phyloP scores from a whole-genome alignment of 2,329 filamentous ascomycete genomes.

The Pestalotiopsis sp. region DNA sequence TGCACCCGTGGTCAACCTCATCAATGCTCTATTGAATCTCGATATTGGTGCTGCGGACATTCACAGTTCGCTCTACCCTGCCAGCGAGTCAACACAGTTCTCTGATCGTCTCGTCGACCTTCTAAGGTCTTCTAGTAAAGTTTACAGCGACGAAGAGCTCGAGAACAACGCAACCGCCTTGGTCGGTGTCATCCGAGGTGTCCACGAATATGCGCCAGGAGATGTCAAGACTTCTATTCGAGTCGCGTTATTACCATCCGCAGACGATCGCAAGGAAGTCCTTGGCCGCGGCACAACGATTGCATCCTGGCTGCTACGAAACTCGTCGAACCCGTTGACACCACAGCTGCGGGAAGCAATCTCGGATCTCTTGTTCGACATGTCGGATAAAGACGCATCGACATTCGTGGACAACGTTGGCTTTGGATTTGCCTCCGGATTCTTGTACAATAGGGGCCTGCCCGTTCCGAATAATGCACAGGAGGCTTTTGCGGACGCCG shows the following conservation, averaged over 20 bases:
- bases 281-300: conserved; percentile 77
- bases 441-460: conserved; percentile 83
- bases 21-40: conserved; percentile 83
- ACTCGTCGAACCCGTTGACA: conserved; percentile 74
- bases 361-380: conserved; percentile 80
- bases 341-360: conserved; percentile 75
- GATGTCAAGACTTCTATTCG: conserved; percentile 66
- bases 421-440: conserved; percentile 91
- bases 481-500: conserved; percentile 47
- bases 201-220: conserved; percentile 72
- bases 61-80: conserved; percentile 67
- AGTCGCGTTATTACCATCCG: conserved; percentile 71
- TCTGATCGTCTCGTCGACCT: conserved; percentile 70
- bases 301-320: conserved; percentile 74
- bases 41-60: conserved; percentile 63
- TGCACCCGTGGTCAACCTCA: conserved; percentile 68
- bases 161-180: conserved; percentile 74
- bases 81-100: conserved; percentile 60
- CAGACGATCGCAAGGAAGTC: conserved; percentile 74
- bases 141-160: conserved; percentile 70
- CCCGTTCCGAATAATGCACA: conserved; percentile 70
- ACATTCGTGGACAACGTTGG: conserved; percentile 90
- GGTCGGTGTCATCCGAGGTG: conserved; percentile 70
- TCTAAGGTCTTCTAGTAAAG: conserved; percentile 66
- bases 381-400: conserved; percentile 79